Evolutionary conservation across 2,329 filamentous ascomycete species (phyloP), one percentile per base, ranked within the genome.

Genomic region (Sclerotinia subarctica): DNA sequence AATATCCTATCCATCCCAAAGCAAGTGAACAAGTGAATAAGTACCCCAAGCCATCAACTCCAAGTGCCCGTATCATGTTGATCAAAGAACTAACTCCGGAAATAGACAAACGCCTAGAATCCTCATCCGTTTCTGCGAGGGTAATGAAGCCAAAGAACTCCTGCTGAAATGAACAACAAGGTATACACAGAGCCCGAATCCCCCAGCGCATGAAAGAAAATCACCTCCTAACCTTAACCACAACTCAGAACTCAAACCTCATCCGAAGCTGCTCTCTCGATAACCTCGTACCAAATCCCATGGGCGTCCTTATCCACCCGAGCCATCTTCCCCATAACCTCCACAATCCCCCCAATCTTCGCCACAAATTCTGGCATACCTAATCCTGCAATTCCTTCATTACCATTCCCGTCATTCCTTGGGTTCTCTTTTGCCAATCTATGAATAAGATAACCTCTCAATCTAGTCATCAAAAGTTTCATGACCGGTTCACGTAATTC

Each of bases 331-430:
- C 85, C 83, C 69, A 93, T 79, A 74, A 89, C 82, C 46, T 92
- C 89, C 10, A 91, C 87, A 73, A 93, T 88, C 60, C 87, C 86
- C 44, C 88, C 83, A 19, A 93, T 87, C 69, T 84, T 86, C 38
- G 86, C 85, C 21, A 90, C 88, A 76, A 93, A 93, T 78, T 94
- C 91, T 0, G 88, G 88, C 68, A 94, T 79, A 0, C 91, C 91
- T 24, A 90, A 83, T 73, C 86, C 90, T 0, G 89, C 88, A 17
- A 87, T 88, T 73, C 87, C 86, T 67, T 46, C 66, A 46, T 58
- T 68, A 91, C 87, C 74, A 90, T 88, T 75, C 32, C 42, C 66
- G 42, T 93, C 91, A 63, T 85, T 88, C 5, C 88, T 86, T 64
- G 88, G 90, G 32, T 82, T 85, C 5, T 90, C 88, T 26, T 67